phyloP scores from a whole-genome alignment of 495 filamentous ascomycete species.

The Hypoxylon lienhwacheense region DNA sequence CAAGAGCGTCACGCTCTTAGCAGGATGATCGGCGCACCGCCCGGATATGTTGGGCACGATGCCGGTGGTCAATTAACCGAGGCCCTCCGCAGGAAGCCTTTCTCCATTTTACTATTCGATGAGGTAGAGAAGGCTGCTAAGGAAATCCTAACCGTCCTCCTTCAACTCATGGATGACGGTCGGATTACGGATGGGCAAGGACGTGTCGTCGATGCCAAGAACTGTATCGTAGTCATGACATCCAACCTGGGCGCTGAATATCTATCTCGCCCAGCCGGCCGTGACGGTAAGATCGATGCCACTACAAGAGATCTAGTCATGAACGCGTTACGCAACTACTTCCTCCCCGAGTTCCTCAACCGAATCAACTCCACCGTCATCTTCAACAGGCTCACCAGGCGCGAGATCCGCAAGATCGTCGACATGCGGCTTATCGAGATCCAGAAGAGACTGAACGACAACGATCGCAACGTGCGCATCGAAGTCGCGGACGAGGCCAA shows the following conservation, averaged over 20 bases:
- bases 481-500: slow-evolving; percentile 77
- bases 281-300: slow-evolving; percentile 83
- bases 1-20: slow-evolving; percentile 95
- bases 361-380: slow-evolving; percentile 94
- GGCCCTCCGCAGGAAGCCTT: slow-evolving; percentile 85
- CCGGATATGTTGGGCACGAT: slow-evolving; percentile 96
- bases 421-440: slow-evolving; percentile 87
- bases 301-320: slow-evolving; percentile 87
- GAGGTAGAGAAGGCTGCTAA: slow-evolving; percentile 99
- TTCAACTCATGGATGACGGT: slow-evolving; percentile 98
- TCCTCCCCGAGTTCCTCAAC: slow-evolving; percentile 97
- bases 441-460: slow-evolving; percentile 79
- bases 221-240: slow-evolving; percentile 99
- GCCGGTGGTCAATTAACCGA: slow-evolving; percentile 95
- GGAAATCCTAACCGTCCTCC: slow-evolving; percentile 91
- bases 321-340: slow-evolving; percentile 86
- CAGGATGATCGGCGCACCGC: slow-evolving; percentile 96
- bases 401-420: slow-evolving; percentile 93
- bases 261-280: slow-evolving; percentile 73
- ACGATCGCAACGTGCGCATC: slow-evolving; percentile 80
- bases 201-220: slow-evolving; percentile 87
- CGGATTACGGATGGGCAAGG: slow-evolving; percentile 98
- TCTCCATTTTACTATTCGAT: slow-evolving; percentile 97
- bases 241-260: slow-evolving; percentile 95
- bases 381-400: slow-evolving; percentile 90